Evolutionary conservation across 495 filamentous ascomycete genomes (phyloP).

Genomic region (Pseudevernia furfuracea): DNA sequence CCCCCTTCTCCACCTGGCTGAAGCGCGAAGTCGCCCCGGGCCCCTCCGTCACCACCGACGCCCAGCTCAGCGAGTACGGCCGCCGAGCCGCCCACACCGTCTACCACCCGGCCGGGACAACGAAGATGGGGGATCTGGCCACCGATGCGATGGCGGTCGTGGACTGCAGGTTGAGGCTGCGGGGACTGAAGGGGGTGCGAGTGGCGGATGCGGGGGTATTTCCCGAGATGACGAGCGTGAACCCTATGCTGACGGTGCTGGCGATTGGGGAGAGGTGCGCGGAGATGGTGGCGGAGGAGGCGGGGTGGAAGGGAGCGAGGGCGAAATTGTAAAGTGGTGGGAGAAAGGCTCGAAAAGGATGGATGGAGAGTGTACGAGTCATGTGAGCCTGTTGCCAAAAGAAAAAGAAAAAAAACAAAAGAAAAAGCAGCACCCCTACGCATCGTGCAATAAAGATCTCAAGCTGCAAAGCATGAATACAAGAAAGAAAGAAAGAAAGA

Average conservation of each 20-base stretch:
- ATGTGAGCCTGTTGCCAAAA: too few relatives aligned
- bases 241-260: slow-evolving; percentile 62
- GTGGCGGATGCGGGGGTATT: slow-evolving; percentile 64
- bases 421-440: too few relatives aligned
- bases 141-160: slow-evolving; percentile 60
- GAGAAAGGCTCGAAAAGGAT: too few relatives aligned
- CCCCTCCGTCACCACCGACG: slow-evolving; percentile 57
- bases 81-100: slow-evolving; percentile 72
- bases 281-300: slow-evolving; percentile 55
- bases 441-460: too few relatives aligned
- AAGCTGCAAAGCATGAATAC: too few relatives aligned
- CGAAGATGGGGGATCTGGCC: slow-evolving; percentile 69
- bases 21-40: slow-evolving; percentile 73
- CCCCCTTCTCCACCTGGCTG: slow-evolving; percentile 72
- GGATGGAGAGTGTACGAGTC: too few relatives aligned
- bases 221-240: slow-evolving; percentile 58
- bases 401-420: too few relatives aligned
- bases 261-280: slow-evolving; percentile 57
- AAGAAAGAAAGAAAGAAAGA: too few relatives aligned
- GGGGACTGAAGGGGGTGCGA: slow-evolving; percentile 50
- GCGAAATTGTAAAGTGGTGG: slow-evolving; percentile 12
- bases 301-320: slow-evolving; percentile 49
- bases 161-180: slow-evolving; percentile 46
- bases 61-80: slow-evolving; percentile 66
- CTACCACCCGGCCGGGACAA: slow-evolving; percentile 79